Conservation (phyloP, 257 asterid species). For the Lycium barbarum region DNA sequence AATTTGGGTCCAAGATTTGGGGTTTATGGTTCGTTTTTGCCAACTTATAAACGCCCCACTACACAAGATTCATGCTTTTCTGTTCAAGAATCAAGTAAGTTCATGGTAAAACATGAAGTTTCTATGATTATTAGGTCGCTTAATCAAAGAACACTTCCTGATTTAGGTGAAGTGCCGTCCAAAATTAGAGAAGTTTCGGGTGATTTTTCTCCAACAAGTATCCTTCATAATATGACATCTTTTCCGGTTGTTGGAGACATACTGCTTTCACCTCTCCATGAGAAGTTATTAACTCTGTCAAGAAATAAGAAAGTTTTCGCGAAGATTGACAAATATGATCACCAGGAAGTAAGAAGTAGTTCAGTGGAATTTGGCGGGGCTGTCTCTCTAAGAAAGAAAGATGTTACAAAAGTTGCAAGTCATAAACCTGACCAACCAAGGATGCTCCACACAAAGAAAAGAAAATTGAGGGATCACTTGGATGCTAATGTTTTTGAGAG, state of each 20-base stretch:
- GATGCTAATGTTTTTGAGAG: conserved; percentile 38
- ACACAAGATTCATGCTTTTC: conserved; percentile 52
- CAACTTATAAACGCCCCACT: conserved; percentile 73
- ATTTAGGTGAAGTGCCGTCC: conserved; percentile 51
- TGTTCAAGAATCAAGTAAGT: conserved; percentile 49
- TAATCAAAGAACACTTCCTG: conserved; percentile 60
- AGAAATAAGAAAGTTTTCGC: conserved; percentile 43
- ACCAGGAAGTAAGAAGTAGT: conserved; percentile 31
- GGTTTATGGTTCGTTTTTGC: conserved; percentile 88
- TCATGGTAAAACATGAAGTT: conserved; percentile 46
- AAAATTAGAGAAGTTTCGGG: conserved; percentile 48
- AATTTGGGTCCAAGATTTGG: conserved; percentile 90
- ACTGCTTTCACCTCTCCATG: conserved; percentile 79
- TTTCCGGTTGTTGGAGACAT: conserved; percentile 47
- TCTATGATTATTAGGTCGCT: conserved; percentile 50
- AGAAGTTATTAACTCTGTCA: conserved; percentile 53
- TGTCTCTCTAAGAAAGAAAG: background rate
- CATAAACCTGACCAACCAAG: too few species aligned
- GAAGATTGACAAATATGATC: conserved; percentile 29
- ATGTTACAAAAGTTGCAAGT: background rate
- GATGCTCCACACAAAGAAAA: conserved; percentile 41
- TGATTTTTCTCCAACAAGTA: conserved; percentile 54
- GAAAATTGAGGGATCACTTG: conserved; percentile 54
- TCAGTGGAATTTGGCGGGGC: conserved; percentile 18
- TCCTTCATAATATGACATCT: conserved; percentile 73